Percentiles rank a stretch among this genome's conserved stretches.
Conservation (phyloP, 176 grass and related monocot species). For the Carex pumila region DNA sequence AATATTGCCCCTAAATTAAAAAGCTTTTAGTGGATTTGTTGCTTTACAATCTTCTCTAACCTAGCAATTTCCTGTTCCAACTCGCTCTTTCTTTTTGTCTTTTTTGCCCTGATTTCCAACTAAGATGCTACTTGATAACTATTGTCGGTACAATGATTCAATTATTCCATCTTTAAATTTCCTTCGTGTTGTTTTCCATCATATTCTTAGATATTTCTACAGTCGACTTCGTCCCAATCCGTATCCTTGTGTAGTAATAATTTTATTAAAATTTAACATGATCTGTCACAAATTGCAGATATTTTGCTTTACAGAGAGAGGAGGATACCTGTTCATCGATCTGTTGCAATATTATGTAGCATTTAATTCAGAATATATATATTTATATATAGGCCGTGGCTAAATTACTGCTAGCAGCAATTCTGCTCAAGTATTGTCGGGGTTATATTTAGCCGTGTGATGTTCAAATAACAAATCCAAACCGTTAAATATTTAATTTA, state of each 20-base stretch:
- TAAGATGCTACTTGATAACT: background rate
- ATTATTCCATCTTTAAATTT: background rate
- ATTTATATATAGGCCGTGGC: no score
- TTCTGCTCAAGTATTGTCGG: no score
- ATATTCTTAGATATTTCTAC: background rate
- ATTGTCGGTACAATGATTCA: background rate
- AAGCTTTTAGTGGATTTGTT: background rate
- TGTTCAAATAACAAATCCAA: no score
- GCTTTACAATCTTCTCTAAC: background rate
- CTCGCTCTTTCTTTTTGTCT: background rate
- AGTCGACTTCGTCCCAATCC: background rate
- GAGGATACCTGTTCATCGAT: no score
- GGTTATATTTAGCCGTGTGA: no score
- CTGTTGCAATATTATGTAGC: no score
- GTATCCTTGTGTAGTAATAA: background rate
- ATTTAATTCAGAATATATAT: no score
- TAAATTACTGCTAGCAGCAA: no score
- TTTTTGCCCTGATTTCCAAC: background rate
- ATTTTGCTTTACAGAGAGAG: background rate
- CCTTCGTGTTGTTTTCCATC: background rate
- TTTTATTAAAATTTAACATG: background rate
- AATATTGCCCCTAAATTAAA: background rate
- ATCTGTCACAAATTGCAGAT: background rate
- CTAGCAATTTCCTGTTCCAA: background rate
- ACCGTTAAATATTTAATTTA: no score